phyloP scores from a whole-genome alignment of 2,329 filamentous ascomycete species.

The Colletotrichum tropicicola region DNA sequence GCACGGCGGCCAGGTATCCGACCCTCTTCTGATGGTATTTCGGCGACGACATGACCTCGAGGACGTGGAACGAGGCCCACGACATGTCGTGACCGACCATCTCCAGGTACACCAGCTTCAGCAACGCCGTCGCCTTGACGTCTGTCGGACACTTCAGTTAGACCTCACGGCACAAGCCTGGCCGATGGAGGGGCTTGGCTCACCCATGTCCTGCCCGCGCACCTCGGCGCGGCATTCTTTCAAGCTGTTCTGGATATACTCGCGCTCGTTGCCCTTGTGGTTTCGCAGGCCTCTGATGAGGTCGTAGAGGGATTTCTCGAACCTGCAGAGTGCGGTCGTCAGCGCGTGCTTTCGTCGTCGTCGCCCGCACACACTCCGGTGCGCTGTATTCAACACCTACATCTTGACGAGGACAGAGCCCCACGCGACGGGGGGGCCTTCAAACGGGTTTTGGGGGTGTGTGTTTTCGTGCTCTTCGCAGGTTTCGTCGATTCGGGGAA shows the following conservation, averaged over 20 bases:
- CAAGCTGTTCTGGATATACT: constrained; percentile 92
- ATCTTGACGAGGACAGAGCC: constrained; percentile 20
- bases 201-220: constrained; percentile 91
- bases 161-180: neutral
- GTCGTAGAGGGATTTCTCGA: constrained; percentile 99
- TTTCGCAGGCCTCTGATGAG: constrained; percentile 96
- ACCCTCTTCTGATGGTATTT: constrained; percentile 97
- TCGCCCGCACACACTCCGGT: neutral
- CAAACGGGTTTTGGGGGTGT: neutral
- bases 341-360: neutral
- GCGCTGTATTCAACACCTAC: constrained; percentile 13
- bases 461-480: neutral
- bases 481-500: neutral
- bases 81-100: constrained; percentile 99
- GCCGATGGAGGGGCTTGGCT: constrained; percentile 39
- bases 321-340: constrained; percentile 65
- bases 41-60: constrained; percentile 97
- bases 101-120: constrained; percentile 97
- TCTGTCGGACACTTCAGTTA: constrained; percentile 59
- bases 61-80: constrained; percentile 97
- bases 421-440: constrained; percentile 18
- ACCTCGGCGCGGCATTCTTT: constrained; percentile 97
- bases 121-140: constrained; percentile 92
- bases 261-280: constrained; percentile 93
- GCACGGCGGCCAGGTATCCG: constrained; percentile 92